Conservation (phyloP, 1,284 basidiomycete genomes). For the Neonothopanus nambi region DNA sequence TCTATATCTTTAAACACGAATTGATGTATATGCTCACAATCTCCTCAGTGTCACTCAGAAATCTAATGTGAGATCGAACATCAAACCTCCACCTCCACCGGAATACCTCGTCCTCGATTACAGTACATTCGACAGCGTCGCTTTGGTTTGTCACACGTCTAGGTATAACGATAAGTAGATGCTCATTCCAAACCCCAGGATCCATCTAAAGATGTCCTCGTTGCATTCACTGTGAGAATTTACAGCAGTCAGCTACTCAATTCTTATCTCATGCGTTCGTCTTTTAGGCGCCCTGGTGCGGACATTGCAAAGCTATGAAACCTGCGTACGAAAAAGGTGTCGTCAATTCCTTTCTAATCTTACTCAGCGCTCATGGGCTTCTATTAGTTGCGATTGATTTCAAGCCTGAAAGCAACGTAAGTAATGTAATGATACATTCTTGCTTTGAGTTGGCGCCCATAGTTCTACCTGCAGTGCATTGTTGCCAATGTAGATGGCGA, state of each 20-base stretch:
- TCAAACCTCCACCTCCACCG: slow-evolving; percentile 83
- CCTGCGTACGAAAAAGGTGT: slow-evolving; percentile 78
- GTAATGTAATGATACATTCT: slow-evolving; percentile 25
- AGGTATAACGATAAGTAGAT: background rate
- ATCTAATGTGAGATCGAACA: slow-evolving; percentile 80
- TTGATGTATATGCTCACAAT: background rate
- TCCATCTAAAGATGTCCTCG: slow-evolving; percentile 80
- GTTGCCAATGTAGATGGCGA: slow-evolving; percentile 93
- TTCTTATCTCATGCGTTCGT: slow-evolving; percentile 8
- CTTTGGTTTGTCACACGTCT: slow-evolving; percentile 47
- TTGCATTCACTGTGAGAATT: slow-evolving; percentile 78
- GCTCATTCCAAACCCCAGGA: slow-evolving; percentile 45
- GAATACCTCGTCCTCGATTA: slow-evolving; percentile 69
- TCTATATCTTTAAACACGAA: too few relatives aligned
- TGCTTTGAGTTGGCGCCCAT: background rate
- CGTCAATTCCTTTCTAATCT: background rate
- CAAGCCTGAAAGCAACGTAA: slow-evolving; percentile 72
- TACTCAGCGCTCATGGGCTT: background rate
- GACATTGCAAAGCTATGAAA: slow-evolving; percentile 87
- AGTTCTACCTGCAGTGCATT: slow-evolving; percentile 55
- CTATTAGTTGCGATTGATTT: slow-evolving; percentile 79
- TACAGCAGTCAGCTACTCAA: background rate
- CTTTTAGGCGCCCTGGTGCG: slow-evolving; percentile 77
- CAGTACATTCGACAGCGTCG: slow-evolving; percentile 77
- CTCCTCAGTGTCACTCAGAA: slow-evolving; percentile 66